phyloP scores from a whole-genome alignment of 495 filamentous ascomycete species.

The Trichoderma erinaceum region DNA sequence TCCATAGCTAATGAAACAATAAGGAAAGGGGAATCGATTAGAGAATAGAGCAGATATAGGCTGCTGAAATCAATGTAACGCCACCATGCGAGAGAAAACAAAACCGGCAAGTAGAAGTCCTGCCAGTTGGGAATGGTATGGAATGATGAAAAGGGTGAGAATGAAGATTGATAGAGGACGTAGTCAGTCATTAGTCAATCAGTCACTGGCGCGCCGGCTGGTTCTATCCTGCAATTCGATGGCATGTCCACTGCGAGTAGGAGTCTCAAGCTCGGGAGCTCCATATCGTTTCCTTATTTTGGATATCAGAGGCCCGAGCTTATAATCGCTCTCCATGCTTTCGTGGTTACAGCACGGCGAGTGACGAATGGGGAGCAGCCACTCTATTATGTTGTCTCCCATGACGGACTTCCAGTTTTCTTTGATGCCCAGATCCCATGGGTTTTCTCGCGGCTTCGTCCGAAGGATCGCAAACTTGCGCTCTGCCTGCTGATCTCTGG shows the following conservation, averaged over 20 bases:
- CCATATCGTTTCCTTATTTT: constrained; percentile 32
- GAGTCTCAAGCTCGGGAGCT: constrained; percentile 23
- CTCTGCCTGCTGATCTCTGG: constrained; percentile 39
- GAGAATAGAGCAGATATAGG: not conserved
- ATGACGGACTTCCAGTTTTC: constrained; percentile 71
- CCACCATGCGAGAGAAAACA: not conserved
- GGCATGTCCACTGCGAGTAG: not conserved
- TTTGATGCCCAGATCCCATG: constrained; percentile 62
- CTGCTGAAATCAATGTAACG: not conserved
- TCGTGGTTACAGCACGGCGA: constrained; percentile 56
- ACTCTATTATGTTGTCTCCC: constrained; percentile 62
- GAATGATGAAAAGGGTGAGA: not conserved
- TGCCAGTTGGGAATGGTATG: not conserved
- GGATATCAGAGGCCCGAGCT: constrained; percentile 38
- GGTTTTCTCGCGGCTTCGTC: constrained; percentile 69
- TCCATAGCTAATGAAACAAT: not conserved
- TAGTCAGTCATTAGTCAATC: not conserved
- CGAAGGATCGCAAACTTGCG: constrained; percentile 71
- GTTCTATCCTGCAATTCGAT: constrained; percentile 9
- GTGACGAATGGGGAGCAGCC: constrained; percentile 62
- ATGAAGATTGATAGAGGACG: not conserved
- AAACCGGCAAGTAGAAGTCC: not conserved
- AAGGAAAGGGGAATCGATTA: not conserved
- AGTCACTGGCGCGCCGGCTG: constrained; percentile 2
- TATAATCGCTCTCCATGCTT: constrained; percentile 42